Evolutionary conservation across 148 eudicot species (phyloP).

Genomic region (Fagopyrum homotropicum): DNA sequence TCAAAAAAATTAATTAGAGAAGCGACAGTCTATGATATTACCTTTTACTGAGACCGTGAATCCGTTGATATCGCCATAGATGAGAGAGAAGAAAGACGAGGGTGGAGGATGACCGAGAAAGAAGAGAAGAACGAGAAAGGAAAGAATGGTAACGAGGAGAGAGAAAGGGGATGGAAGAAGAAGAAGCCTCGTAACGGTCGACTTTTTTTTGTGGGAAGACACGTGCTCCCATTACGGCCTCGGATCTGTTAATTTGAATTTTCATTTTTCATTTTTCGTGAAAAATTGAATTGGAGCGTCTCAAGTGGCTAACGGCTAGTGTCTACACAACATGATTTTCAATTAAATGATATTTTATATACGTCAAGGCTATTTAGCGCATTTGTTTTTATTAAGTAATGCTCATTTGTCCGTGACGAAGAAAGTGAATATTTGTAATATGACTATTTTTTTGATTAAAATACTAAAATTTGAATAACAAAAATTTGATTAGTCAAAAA

Average conservation of each 20-base stretch:
- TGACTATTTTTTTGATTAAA: too few relatives aligned
- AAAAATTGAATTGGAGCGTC: constrained; percentile 21
- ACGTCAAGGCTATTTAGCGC: too few relatives aligned
- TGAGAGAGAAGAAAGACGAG: neutral
- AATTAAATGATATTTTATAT: too few relatives aligned
- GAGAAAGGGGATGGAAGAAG: neutral
- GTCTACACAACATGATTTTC: neutral
- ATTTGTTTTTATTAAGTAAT: too few relatives aligned
- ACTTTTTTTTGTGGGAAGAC: constrained; percentile 16
- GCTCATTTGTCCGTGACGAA: too few relatives aligned
- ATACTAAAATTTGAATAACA: too few relatives aligned
- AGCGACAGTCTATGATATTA: constrained; percentile 12
- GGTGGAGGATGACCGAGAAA: neutral
- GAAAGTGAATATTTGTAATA: too few relatives aligned
- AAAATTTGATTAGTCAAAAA: too few relatives aligned
- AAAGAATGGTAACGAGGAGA: neutral
- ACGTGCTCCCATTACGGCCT: constrained; percentile 22
- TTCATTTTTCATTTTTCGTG: neutral
- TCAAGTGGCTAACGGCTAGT: constrained; percentile 5
- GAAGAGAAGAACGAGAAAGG: constrained; percentile 5
- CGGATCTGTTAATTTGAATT: constrained; percentile 7
- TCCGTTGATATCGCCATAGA: constrained; percentile 47
- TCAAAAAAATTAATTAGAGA: neutral
- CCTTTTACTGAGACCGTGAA: constrained; percentile 37
- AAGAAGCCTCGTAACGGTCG: constrained; percentile 31